phyloP scores from a whole-genome alignment of 1,284 basidiomycete genomes.

The Phylloporus sp. region DNA sequence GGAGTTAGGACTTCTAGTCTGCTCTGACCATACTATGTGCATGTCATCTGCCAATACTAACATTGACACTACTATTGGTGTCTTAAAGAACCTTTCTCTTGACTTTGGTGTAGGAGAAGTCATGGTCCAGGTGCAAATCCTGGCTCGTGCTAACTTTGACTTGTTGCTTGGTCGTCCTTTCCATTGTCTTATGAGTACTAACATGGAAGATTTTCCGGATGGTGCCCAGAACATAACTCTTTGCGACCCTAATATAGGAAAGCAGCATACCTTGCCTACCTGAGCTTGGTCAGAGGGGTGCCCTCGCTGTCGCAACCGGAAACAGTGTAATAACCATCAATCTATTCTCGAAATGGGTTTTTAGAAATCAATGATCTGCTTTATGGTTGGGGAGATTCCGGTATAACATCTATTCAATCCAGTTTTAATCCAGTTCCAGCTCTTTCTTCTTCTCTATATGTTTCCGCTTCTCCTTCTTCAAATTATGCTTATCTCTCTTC shows the following conservation, averaged over 20 bases:
- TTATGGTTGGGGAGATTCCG: neutral
- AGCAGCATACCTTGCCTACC: neutral
- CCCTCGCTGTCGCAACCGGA: neutral
- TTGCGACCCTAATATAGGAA: neutral
- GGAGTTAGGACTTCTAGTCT: neutral
- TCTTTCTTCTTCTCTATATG: neutral
- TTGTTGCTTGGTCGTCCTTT: neutral
- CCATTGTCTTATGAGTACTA: neutral
- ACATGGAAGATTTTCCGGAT: neutral
- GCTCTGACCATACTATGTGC: neutral
- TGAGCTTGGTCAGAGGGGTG: neutral
- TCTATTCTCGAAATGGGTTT: neutral
- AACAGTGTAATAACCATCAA: neutral
- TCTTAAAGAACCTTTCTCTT: neutral
- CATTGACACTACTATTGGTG: neutral
- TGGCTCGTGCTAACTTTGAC: neutral
- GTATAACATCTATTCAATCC: neutral
- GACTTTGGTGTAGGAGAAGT: neutral
- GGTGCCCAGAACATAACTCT: neutral
- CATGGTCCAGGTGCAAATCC: neutral
- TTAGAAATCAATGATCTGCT: neutral
- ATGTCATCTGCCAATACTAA: neutral
- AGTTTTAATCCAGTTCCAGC: too few species aligned
- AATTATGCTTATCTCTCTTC: too few species aligned
- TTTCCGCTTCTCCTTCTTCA: too few species aligned